phyloP scores from a whole-genome alignment of 2,329 filamentous ascomycete genomes.

The Trichoderma koningii region DNA sequence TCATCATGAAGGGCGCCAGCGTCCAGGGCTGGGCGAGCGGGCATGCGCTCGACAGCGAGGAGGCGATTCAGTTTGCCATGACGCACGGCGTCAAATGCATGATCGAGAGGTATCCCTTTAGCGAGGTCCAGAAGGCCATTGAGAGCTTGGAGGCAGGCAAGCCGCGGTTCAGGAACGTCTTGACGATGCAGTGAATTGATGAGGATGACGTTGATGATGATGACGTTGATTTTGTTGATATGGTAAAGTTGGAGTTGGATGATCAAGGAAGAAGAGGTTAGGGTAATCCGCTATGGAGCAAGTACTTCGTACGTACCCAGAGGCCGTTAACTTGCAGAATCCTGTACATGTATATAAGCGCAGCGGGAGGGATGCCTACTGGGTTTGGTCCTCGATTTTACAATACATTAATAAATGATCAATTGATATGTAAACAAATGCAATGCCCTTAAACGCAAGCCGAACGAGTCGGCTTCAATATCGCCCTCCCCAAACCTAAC shows the following conservation, averaged over 20 bases:
- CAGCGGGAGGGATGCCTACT: too few relatives aligned
- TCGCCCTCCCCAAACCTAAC: too few relatives aligned
- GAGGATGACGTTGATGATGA: neutral
- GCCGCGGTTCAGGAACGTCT: constrained; percentile 50
- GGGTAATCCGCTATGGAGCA: too few relatives aligned
- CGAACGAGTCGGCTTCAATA: too few relatives aligned
- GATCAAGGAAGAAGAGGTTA: neutral
- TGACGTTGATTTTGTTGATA: neutral
- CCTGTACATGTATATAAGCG: too few relatives aligned
- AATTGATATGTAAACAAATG: too few relatives aligned
- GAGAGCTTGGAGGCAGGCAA: constrained; percentile 46
- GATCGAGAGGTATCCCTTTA: constrained; percentile 65
- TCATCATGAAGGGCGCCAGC: constrained; percentile 56
- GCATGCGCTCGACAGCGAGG: constrained; percentile 62
- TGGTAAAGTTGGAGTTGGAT: neutral
- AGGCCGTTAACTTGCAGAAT: too few relatives aligned
- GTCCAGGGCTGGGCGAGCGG: constrained; percentile 67
- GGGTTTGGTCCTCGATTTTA: too few relatives aligned
- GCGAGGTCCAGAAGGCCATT: constrained; percentile 49
- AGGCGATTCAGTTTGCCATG: constrained; percentile 67
- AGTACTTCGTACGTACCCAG: too few relatives aligned
- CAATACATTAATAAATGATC: too few relatives aligned
- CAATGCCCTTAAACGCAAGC: too few relatives aligned
- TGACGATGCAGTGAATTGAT: constrained; percentile 42
- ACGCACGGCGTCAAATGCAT: constrained; percentile 65